Percentiles rank a stretch among this genome's conserved stretches.
Conservation (phyloP, 78 protist species). For the Emiliania huxleyi region DNA sequence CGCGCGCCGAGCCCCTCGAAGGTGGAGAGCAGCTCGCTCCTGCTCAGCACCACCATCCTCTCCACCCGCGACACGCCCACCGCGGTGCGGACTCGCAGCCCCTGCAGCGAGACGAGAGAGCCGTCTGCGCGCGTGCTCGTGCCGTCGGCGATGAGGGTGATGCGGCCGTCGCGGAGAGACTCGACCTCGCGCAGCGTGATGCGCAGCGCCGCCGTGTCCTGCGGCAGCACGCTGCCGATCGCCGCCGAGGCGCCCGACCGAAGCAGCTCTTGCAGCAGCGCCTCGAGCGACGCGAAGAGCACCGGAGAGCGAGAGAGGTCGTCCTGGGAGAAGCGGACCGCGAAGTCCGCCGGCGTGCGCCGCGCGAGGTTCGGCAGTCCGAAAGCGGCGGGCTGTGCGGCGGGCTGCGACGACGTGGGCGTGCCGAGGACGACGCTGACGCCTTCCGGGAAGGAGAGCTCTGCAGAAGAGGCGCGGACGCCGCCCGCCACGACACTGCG, state of each 20-base stretch:
- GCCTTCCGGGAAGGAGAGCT: neutral
- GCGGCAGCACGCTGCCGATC: neutral
- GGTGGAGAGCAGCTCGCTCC: neutral
- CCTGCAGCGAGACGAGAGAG: neutral
- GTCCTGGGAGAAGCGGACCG: neutral
- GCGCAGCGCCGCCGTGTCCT: neutral
- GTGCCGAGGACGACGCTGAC: neutral
- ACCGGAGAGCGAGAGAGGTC: neutral
- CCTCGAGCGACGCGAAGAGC: neutral
- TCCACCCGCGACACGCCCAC: neutral
- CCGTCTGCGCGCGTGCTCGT: neutral
- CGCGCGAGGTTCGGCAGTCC: neutral
- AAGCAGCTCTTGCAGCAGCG: neutral
- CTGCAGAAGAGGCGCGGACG: neutral
- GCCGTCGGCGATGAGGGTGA: neutral
- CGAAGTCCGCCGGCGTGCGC: neutral
- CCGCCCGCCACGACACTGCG: neutral
- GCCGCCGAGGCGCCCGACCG: slow-evolving; percentile 2
- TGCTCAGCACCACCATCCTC: neutral
- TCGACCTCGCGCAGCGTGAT: neutral
- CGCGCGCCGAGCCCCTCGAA: neutral
- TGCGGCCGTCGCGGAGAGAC: neutral
- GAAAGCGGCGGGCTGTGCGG: too few relatives aligned
- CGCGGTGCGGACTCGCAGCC: neutral
- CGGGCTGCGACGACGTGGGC: neutral